Base-by-base conservation (phyloP, 345 rosid genomes). In the Limnanthes douglasii region DNA sequence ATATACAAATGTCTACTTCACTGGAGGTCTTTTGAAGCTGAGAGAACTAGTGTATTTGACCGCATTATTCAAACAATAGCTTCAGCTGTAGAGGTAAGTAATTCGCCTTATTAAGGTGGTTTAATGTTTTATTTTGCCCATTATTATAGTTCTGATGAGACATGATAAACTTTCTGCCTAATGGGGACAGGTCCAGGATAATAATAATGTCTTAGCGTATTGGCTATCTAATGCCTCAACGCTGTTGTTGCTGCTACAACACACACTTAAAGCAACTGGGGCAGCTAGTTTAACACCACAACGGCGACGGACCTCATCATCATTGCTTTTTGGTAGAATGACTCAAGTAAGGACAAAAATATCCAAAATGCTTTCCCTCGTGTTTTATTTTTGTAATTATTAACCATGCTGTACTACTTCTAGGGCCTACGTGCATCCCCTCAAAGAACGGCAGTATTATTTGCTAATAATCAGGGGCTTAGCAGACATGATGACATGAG, bases 21-120 rank as follows among this genome's bases (percentile, higher is more conserved):
- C 26, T 90, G 99, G 99, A 75, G 93, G 54, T 90, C 96, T 53
- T 84, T 90, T 69, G 99, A 90, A 69, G 96, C 69, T 32, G 99
- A 85, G 73, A 71, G 94, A 60, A 90, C 96, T 15, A 65, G 55
- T 36, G 76, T 90, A 50, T 84, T 90, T 75, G 96, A 90, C 65
- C 94, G 94, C 42, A 75, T 86, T 42, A 86, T 86, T 57, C 97
- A 86, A 56, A 70, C 94, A 52, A 78, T 86, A 62, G 92, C 97
- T 53, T 68, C 94, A 23, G 65, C 94, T 25, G 65, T 82, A 31
- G 94, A 86, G 56, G 97, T 86, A 61, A 60, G 48, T n/a, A n/a
- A n/a, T 46, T 43, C 11, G 31, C 21, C 19, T 41, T 30, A 8
- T 8, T 18, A 22, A 28, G 20, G 42, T 22, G 45, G 6, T 21